Evolutionary conservation across 805 yeast species (phyloP).

Genomic region (Starmerella powellii): DNA sequence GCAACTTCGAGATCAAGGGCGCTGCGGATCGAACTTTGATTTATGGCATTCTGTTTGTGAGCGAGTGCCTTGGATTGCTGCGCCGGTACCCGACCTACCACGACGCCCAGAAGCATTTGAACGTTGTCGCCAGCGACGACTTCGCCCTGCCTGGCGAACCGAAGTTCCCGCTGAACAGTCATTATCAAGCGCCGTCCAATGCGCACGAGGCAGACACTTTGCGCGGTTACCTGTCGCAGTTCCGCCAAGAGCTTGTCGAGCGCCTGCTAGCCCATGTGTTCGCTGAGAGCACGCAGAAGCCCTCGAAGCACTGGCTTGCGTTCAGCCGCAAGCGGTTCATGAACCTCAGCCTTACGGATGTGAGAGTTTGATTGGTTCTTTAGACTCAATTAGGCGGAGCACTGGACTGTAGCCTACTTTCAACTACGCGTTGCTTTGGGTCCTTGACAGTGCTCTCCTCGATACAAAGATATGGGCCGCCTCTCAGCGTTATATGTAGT

Average conservation of each 20-base stretch:
- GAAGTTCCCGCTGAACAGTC: conserved; percentile 78
- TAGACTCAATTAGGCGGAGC: too few relatives aligned
- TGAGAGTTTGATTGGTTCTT: too few relatives aligned
- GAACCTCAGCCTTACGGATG: conserved; percentile 45
- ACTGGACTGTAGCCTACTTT: too few relatives aligned
- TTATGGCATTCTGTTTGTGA: conserved; percentile 81
- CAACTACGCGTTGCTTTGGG: too few relatives aligned
- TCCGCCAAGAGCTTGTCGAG: conserved; percentile 84
- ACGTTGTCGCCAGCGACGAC: conserved; percentile 74
- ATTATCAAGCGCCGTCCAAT: conserved; percentile 62
- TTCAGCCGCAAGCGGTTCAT: conserved; percentile 89
- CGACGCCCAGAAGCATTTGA: conserved; percentile 41
- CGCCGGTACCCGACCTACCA: conserved; percentile 35
- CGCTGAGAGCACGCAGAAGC: conserved; percentile 40
- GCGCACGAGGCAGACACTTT: conserved; percentile 67
- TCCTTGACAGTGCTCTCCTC: too few relatives aligned
- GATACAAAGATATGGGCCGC: too few relatives aligned
- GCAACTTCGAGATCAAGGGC: conserved; percentile 92
- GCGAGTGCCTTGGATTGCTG: conserved; percentile 67
- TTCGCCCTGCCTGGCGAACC: conserved; percentile 92
- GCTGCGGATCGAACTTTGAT: conserved; percentile 86
- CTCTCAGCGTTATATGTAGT: too few relatives aligned
- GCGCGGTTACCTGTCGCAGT: conserved; percentile 73
- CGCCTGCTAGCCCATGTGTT: conserved; percentile 62
- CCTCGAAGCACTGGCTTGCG: conserved; percentile 91